These are phyloP conservation scores for Cercospora zeina DNA, from an alignment of 2,329 filamentous ascomycete genomes.

Conservation along the genomic window DNA sequence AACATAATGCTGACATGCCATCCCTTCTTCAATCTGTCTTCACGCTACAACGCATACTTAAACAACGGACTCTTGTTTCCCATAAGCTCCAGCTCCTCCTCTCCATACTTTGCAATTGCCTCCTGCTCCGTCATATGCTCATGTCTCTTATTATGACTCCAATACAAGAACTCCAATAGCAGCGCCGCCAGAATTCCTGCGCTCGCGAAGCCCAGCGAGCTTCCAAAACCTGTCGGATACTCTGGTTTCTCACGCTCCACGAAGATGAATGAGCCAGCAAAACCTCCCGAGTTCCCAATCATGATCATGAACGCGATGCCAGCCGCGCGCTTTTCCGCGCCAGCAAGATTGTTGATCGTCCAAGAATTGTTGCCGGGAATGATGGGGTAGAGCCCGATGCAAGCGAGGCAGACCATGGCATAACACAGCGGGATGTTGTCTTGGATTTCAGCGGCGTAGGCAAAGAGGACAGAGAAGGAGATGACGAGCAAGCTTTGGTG, in stretches of 20 bases:
- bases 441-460: conserved; percentile 22
- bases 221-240: conserved; percentile 43
- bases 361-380: conserved; percentile 37
- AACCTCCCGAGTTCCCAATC: conserved; percentile 37
- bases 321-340: conserved; percentile 43
- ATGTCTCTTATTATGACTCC: conserved; percentile 41
- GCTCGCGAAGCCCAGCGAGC: conserved; percentile 37
- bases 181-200: conserved; percentile 32
- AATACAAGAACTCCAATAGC: conserved; percentile 37
- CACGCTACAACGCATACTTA: conserved; percentile 39
- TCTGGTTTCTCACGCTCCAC: conserved; percentile 41
- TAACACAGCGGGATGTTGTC: conserved; percentile 31
- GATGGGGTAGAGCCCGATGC: conserved; percentile 37
- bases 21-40: not conserved
- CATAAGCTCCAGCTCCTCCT: conserved; percentile 42
- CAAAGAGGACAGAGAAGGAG: conserved; percentile 37
- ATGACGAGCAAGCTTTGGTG: conserved; percentile 34
- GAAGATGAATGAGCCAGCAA: conserved; percentile 37
- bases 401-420: conserved; percentile 36
- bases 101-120: conserved; percentile 40
- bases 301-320: conserved; percentile 45
- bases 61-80: conserved; percentile 45
- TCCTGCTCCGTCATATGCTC: conserved; percentile 41
- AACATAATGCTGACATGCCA: too few species aligned
- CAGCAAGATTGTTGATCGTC: conserved; percentile 40